Evolutionary conservation across 2,329 filamentous ascomycete species (phyloP).

Genomic region (Didymella pinodella): DNA sequence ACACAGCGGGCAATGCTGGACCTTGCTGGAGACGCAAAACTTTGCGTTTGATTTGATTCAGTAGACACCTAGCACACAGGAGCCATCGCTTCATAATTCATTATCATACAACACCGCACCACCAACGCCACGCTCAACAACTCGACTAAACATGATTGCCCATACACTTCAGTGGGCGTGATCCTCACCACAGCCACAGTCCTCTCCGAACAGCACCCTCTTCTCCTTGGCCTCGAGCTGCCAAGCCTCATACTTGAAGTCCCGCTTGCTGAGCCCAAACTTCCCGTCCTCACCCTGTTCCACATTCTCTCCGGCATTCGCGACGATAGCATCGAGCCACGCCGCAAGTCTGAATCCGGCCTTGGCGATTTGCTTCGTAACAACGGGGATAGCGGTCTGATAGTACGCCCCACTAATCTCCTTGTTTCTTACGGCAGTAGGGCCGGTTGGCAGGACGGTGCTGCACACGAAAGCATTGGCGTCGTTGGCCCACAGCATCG

Average conservation of each 20-base stretch:
- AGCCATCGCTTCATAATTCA: no score
- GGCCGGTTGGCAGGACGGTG: conserved; percentile 52
- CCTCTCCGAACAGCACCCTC: conserved; percentile 39
- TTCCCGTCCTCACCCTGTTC: conserved; percentile 18
- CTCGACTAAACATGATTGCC: not conserved
- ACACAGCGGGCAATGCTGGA: no score
- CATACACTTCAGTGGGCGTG: conserved; percentile 28
- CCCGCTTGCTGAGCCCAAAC: conserved; percentile 24
- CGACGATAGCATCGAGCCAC: conserved; percentile 42
- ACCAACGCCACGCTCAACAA: conserved; percentile 6
- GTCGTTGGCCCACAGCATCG: conserved; percentile 55
- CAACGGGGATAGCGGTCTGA: conserved; percentile 48
- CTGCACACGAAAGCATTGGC: conserved; percentile 55
- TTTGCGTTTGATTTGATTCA: conserved; percentile 1
- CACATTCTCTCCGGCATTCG: conserved; percentile 26
- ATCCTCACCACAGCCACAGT: conserved; percentile 37
- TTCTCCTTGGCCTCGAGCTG: conserved; percentile 39
- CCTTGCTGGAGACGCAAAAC: conserved; percentile 1
- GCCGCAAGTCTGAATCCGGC: conserved; percentile 45
- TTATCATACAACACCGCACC: not conserved
- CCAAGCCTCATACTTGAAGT: conserved; percentile 36
- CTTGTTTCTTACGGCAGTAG: conserved; percentile 44
- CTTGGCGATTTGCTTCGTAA: conserved; percentile 56
- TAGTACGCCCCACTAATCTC: conserved; percentile 52
- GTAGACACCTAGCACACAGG: not conserved